Evolutionary conservation across 805 yeast genomes (phyloP).

Genomic region (Kuraishia hungarica): DNA sequence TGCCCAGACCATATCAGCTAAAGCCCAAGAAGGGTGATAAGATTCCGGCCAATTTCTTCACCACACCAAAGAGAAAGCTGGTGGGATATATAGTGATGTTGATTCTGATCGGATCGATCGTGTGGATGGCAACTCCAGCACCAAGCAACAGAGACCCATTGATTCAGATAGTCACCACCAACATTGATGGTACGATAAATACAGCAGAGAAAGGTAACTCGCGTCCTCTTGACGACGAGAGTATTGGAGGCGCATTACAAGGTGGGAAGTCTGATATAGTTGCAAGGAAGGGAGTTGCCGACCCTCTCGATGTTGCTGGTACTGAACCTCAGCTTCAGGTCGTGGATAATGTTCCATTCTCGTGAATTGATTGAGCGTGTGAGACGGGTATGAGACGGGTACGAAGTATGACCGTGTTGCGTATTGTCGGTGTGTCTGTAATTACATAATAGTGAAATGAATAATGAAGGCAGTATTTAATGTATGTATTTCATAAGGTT

Average conservation of each 20-base stretch:
- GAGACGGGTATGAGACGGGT: no score
- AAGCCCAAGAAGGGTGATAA: conserved; percentile 16
- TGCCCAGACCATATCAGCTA: conserved; percentile 36
- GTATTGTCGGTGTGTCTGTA: no score
- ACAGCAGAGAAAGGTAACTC: conserved; percentile 3
- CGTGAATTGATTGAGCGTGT: no score
- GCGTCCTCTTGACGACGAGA: conserved; percentile 13
- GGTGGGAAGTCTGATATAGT: not conserved
- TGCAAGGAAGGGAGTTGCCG: conserved; percentile 1
- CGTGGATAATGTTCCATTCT: not conserved
- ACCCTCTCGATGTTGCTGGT: not conserved
- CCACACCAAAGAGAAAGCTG: conserved; percentile 41
- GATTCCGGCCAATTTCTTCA: conserved; percentile 20
- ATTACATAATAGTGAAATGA: not conserved
- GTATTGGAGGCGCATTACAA: not conserved
- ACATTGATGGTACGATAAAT: not conserved
- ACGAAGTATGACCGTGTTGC: no score
- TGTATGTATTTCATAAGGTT: not conserved
- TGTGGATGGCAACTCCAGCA: conserved; percentile 18
- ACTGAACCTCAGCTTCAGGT: not conserved
- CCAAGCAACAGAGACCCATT: not conserved
- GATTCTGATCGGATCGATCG: conserved; percentile 20
- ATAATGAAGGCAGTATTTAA: not conserved
- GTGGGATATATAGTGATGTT: conserved; percentile 28
- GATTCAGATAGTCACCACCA: not conserved